Percentiles rank a stretch among this genome's conserved stretches.
Conservation (phyloP, 2,329 filamentous ascomycete species). For the Boeremia exigua region DNA sequence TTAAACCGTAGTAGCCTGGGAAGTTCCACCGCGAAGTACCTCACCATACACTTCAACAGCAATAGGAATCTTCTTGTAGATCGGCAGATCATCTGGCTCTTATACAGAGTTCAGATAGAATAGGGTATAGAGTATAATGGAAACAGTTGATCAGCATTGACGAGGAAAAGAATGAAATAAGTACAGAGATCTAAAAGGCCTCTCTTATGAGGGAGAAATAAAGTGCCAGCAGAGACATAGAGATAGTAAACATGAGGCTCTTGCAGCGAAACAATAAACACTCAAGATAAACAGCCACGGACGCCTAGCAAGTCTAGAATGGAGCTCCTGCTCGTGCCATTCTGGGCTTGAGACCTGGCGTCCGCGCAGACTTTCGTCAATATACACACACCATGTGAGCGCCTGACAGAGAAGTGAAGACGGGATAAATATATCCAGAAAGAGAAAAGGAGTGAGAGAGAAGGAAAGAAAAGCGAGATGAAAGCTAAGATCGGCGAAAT, state of each 20-base stretch:
- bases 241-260: neutral
- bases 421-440: neutral
- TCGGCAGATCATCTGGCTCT: neutral
- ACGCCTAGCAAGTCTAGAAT: no score
- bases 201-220: neutral
- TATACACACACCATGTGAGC: neutral
- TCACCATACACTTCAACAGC: neutral
- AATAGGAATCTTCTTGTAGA: neutral
- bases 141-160: constrained; percentile 20
- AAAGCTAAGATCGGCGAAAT: constrained; percentile 19
- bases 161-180: constrained; percentile 22
- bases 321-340: no score
- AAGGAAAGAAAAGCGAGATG: constrained; percentile 12
- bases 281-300: neutral
- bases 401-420: neutral
- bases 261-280: neutral
- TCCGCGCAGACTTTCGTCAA: neutral
- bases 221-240: neutral
- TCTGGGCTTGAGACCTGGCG: no score
- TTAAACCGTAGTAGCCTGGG: no score
- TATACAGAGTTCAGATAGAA: neutral
- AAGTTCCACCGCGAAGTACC: no score
- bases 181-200: constrained; percentile 24
- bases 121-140: constrained; percentile 1
- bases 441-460: neutral